Percentiles rank a stretch among this genome's conserved stretches.
Conservation (phyloP, 73 alveolate species). For the Effrenium voratum region DNA sequence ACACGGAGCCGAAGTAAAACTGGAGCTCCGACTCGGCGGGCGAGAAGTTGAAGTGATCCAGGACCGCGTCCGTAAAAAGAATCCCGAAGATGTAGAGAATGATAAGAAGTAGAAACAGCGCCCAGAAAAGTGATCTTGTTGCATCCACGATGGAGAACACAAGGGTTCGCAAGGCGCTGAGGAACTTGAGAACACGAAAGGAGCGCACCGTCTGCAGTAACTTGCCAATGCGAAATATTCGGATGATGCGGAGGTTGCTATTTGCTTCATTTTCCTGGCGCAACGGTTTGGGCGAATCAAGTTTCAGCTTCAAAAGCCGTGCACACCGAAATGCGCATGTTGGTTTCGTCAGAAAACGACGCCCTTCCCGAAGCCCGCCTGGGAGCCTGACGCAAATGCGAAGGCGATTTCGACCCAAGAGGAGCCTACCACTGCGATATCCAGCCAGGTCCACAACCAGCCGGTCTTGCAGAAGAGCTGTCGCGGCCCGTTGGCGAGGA, state of each 20-base stretch:
- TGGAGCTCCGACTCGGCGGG: not conserved
- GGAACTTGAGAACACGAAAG: conserved; percentile 26
- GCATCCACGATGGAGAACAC: conserved; percentile 58
- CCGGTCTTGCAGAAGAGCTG: no score
- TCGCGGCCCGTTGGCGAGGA: no score
- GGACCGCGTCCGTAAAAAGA: conserved; percentile 19
- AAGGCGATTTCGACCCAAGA: conserved; percentile 52
- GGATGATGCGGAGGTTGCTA: not conserved
- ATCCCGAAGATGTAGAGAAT: not conserved
- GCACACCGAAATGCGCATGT: not conserved
- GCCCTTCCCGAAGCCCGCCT: not conserved
- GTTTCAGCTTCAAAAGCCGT: not conserved
- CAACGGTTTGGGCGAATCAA: not conserved
- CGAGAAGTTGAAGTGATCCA: not conserved
- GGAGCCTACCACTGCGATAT: not conserved
- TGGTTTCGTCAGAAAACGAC: not conserved
- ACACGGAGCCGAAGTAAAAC: not conserved
- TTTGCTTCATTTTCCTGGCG: not conserved
- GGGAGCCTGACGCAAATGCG: not conserved
- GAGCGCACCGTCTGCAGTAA: conserved; percentile 57
- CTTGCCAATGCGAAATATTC: conserved; percentile 12
- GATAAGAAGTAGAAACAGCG: not conserved
- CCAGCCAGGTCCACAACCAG: conserved; percentile 35
- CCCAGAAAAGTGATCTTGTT: conserved; percentile 36
- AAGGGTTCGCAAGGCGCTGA: conserved; percentile 33